These are phyloP conservation scores for Ruellia speciosa DNA, from an alignment of 305 asterid genomes.

Conservation along the genomic window DNA sequence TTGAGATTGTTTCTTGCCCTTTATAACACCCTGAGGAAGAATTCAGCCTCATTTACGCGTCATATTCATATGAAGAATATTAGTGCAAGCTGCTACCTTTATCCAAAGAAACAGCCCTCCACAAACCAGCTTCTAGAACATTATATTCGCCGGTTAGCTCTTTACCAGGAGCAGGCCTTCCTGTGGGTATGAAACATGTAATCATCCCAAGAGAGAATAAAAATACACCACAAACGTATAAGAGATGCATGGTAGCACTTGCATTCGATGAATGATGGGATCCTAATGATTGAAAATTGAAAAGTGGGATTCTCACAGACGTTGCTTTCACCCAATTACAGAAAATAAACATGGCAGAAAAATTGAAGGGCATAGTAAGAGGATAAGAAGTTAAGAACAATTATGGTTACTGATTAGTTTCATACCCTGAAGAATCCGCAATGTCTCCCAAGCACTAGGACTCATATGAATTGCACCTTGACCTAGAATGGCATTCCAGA, in stretches of 20 bases:
- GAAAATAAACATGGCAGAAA: constrained; percentile 1
- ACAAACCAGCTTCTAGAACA: constrained; percentile 88
- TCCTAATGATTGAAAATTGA: neutral
- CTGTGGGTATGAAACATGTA: constrained; percentile 36
- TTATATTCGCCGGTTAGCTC: constrained; percentile 86
- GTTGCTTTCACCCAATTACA: constrained; percentile 1
- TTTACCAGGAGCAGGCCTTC: constrained; percentile 87
- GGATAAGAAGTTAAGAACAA: constrained; percentile 10
- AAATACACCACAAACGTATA: neutral
- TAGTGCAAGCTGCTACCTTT: constrained; percentile 42
- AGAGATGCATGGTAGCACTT: constrained; percentile 16
- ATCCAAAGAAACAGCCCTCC: constrained; percentile 84
- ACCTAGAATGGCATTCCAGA: constrained; percentile 62
- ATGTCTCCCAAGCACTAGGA: constrained; percentile 75
- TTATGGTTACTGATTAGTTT: constrained; percentile 11
- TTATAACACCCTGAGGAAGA: constrained; percentile 73
- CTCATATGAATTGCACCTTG: constrained; percentile 77
- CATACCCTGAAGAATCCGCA: constrained; percentile 80
- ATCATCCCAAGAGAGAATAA: constrained; percentile 7
- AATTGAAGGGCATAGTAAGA: no score
- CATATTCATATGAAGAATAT: constrained; percentile 3
- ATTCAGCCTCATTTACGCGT: constrained; percentile 19
- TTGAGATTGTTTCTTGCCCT: constrained; percentile 95
- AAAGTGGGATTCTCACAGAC: no score
- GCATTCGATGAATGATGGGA: constrained; percentile 14